Base-by-base conservation (phyloP, 108 stramenopile species). In the Pseudonitzschia multistriata region DNA sequence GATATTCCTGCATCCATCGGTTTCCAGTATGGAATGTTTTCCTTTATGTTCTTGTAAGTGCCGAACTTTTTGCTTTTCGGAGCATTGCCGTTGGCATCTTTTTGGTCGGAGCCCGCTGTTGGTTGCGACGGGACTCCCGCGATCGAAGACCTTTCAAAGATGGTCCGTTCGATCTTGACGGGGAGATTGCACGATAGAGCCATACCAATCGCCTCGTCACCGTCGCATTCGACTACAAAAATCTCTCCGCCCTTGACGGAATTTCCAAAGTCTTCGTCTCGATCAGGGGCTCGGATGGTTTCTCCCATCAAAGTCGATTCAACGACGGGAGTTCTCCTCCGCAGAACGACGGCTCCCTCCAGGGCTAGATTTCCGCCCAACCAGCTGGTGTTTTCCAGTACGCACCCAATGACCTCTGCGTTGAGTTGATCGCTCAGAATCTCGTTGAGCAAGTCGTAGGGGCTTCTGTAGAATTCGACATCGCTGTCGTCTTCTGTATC, bases 171-270 rank as follows among this genome's bases (percentile, higher is more conserved):
- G 15, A 95, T 68, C 33, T 68, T 67, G 0, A 95, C 29, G 30
- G 85, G 81, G 11, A 82, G 35, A 34, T 81, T 71, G 19, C 74
- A 78, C 14, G 88, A 84, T 37, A 92, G 56, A 10, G 92, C 87
- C 49, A 97, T 66, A 5, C 90, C 93, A 29, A 97, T 77, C 10
- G 96, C 96, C 76, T 95, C 96, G 67, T 97, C 96, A 21, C 71
- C 64, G 62, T 83, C 81, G 66, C 93, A 93, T 77, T 97, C 92
- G 28, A 95, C 94, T 24, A 97, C 70, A 35, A 86, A 73, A 19
- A 76, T 62, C n/a, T 87, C 83, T 28, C 85, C 77, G 6, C 84
- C 86, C 17, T 56, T 67, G 4, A 86, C 79, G 25, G 54, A 35
- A 52, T 89, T 91, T 15, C 87, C 90, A 62, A 70, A 85, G 29